Evolutionary conservation across 352 stramenopile genomes (phyloP), one percentile per base, ranked within the genome.

Genomic region (Phytophthora sansomeana): DNA sequence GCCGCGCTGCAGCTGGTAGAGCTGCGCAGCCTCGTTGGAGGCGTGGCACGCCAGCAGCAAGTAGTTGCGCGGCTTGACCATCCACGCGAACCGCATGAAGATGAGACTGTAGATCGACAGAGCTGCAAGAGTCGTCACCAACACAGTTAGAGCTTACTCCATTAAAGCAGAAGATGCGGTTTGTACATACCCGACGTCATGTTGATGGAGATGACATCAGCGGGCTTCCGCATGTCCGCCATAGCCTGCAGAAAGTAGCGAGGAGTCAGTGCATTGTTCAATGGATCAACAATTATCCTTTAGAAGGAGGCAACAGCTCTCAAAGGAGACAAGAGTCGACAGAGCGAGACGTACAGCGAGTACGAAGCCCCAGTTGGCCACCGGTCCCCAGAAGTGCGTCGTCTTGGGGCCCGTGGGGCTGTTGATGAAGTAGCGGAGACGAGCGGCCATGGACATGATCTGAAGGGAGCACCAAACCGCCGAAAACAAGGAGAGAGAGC

Each of bases 71-170:
- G 89, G 89, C 80, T 95, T 78, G 19, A 96, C 88, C 81, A 93
- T 93, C 86, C 82, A 94, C 30, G 89, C 87, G 42, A 96, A 96
- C 54, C 89, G 83, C 88, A 96, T 95, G 65, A 96, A 96, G 66
- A 96, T 79, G 26, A 91, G 54, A 76, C 85, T 95, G 81, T 96
- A 96, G 43, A 95, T 63, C 26, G 75, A 89, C 69, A 96, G 66
- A 47, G 83, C 87, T 94, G 64, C 24, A 60, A 9, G 38, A 29
- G 33, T 21, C 36, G 28, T 28, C 17, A 47, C 11, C 17, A 38
- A 14, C 29, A 69, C 24, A 53, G 21, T 61, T 38, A 71, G 43
- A 13, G 8, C 19, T 21, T 17, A 36, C 41, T 24, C 32, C 26
- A 38, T 32, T 57, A 14, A 59, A 56, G 17, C 55, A 59, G 24